These are phyloP conservation scores for Aethionema arabicum DNA, from an alignment of 345 rosid genomes.

Conservation along the genomic window DNA sequence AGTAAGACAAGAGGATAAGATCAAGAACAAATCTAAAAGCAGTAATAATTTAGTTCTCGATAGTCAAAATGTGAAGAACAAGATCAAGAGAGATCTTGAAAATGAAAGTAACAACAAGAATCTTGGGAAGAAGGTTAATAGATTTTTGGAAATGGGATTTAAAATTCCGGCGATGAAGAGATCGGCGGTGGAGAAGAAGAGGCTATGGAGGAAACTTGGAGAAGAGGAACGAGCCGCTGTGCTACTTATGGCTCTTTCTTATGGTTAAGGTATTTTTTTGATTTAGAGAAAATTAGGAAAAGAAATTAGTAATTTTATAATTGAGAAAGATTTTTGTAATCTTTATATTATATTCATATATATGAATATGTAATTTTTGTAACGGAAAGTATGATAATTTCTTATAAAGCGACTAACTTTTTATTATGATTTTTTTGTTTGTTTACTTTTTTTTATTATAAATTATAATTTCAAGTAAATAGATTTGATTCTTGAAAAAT, in stretches of 20 bases:
- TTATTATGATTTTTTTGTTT: no score
- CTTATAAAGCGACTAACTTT: no score
- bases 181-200: slow-evolving; percentile 59
- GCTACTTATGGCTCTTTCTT: slow-evolving; percentile 83
- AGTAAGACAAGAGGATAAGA: slow-evolving; percentile 48
- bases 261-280: slow-evolving; percentile 61
- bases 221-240: slow-evolving; percentile 93
- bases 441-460: neutral
- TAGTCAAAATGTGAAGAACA: slow-evolving; percentile 22
- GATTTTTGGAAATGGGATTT: slow-evolving; percentile 61
- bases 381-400: no score
- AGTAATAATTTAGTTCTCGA: slow-evolving; percentile 2
- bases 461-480: no score
- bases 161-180: slow-evolving; percentile 73
- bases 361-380: no score
- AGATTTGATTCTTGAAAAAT: no score
- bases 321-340: no score
- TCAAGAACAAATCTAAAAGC: slow-evolving; percentile 34
- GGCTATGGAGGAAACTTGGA: slow-evolving; percentile 57
- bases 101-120: slow-evolving; percentile 12
- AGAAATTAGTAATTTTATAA: no score
- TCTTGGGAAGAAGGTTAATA: slow-evolving; percentile 25
- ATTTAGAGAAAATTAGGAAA: neutral
- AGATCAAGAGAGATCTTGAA: slow-evolving; percentile 39
- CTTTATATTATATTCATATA: no score